Evolutionary conservation across 2,329 filamentous ascomycete species (phyloP).

Genomic region (Chaetothyriales sp.): DNA sequence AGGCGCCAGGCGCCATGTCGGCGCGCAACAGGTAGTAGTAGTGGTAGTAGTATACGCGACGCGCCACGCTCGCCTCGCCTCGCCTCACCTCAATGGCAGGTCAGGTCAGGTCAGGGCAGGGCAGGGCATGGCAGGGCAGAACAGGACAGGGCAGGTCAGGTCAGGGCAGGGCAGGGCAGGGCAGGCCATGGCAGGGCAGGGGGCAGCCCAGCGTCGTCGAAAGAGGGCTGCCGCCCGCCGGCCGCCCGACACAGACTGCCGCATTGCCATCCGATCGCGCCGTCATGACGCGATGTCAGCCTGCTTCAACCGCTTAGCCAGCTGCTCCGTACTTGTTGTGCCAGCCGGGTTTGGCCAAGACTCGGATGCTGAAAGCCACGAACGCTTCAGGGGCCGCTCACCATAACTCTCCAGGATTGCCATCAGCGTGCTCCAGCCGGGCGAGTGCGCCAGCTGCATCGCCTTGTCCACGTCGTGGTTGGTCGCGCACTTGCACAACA

Average conservation of each 20-base stretch:
- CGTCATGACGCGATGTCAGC: constrained; percentile 26
- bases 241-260: not conserved
- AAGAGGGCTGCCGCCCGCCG: not conserved
- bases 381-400: constrained; percentile 52
- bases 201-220: not conserved
- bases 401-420: constrained; percentile 83
- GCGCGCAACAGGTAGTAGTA: no score
- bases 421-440: constrained; percentile 87
- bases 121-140: no score
- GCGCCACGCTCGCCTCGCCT: no score
- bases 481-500: constrained; percentile 74
- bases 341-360: constrained; percentile 32
- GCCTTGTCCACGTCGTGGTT: constrained; percentile 68
- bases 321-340: constrained; percentile 37
- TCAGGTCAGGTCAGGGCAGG: no score
- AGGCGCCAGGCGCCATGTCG: no score
- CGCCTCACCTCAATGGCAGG: no score
- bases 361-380: constrained; percentile 22
- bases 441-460: constrained; percentile 69
- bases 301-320: constrained; percentile 54
- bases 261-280: not conserved
- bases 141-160: no score
- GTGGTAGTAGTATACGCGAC: no score
- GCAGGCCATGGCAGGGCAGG: no score
- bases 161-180: no score